A percentile compares a stretch with the other conserved stretches of the same genome.
Conservation (phyloP, 768 basidiomycete species). For the Pleurotus tuber-regium region DNA sequence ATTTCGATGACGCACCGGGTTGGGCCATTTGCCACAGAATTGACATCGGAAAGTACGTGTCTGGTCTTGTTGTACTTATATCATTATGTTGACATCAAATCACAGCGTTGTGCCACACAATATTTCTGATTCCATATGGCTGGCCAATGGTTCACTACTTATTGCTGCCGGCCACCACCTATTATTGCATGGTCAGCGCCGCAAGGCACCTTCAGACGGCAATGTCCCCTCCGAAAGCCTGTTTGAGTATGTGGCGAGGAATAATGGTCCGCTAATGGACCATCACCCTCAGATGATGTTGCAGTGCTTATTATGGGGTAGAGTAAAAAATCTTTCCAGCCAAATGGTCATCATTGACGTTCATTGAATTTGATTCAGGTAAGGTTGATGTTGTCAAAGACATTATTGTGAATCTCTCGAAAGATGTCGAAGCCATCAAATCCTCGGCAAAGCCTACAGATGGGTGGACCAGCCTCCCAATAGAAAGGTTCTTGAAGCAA, state of each 20-base stretch:
- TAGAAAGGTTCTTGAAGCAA: constrained; percentile 54
- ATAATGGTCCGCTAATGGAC: constrained; percentile 85
- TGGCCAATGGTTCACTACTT: constrained; percentile 77
- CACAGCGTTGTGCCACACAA: constrained; percentile 72
- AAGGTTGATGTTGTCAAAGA: constrained; percentile 85
- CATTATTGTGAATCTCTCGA: constrained; percentile 68
- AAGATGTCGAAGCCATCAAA: constrained; percentile 27
- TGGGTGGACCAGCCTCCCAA: constrained; percentile 49
- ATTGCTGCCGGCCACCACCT: constrained; percentile 83
- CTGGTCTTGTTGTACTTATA: not conserved
- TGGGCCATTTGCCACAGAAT: constrained; percentile 75
- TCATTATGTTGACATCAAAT: not conserved
- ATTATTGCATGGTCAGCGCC: constrained; percentile 66
- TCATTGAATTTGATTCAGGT: constrained; percentile 39
- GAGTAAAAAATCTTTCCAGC: not conserved
- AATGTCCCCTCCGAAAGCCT: constrained; percentile 41
- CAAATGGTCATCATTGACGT: not conserved
- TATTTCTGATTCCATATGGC: constrained; percentile 91
- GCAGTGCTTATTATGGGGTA: constrained; percentile 93
- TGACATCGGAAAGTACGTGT: constrained; percentile 64
- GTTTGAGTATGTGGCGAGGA: constrained; percentile 78
- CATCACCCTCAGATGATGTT: constrained; percentile 93
- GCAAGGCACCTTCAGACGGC: constrained; percentile 8
- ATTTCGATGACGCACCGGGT: constrained; percentile 78
- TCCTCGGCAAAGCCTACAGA: constrained; percentile 19